Base-by-base conservation (phyloP, 2,329 filamentous ascomycete genomes). In the Gaeumannomyces tritici region DNA sequence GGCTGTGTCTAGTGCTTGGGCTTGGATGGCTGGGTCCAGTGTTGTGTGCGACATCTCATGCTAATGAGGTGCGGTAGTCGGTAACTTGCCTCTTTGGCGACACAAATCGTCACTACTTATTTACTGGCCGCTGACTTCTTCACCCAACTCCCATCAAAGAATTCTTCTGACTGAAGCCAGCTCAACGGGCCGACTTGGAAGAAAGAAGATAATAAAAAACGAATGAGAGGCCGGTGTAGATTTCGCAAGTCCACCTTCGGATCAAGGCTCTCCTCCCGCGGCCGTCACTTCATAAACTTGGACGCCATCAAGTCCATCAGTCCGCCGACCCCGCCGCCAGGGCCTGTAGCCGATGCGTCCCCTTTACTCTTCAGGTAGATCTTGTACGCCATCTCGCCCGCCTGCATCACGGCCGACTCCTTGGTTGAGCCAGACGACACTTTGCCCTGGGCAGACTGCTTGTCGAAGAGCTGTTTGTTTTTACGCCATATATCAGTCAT, bases 381-480 rank as follows among this genome's bases (percentile, higher is more conserved):
- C 83, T 96, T 92, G 69, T 96, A 75, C 3, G 92, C 93, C 83
- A 90, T 89, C 80, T 96, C 88, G 1, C 87, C 92, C 3, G 93
- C 93, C 73, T 87, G 80, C 72, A 89, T 86, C 58, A 97, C 79
- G 60, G 86, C 91, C 59, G 86, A 87, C 75, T 96, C 86, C 83
- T 96, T 96, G 75, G 84, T 89, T 6, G 88, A 83, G 29, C 82
- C 80, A 28, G 80, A 74, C 3, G 77, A 72, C 26, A 84, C 76
- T 67, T 82, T 80, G 67, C 83, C 83, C 66, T 81, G 73, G 12
- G 79, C 75, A 33, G 78, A 73, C 73, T 86, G 83, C 71, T 79
- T 75, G 66, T 88, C 85, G 68, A 88, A 87, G 26, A 88, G 78
- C 81, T 84, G 62, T 55, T 24, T n/a, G n/a, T 51, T 24, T 24